phyloP scores from a whole-genome alignment of 305 asterid genomes.

The Fraxinus dipetala region DNA sequence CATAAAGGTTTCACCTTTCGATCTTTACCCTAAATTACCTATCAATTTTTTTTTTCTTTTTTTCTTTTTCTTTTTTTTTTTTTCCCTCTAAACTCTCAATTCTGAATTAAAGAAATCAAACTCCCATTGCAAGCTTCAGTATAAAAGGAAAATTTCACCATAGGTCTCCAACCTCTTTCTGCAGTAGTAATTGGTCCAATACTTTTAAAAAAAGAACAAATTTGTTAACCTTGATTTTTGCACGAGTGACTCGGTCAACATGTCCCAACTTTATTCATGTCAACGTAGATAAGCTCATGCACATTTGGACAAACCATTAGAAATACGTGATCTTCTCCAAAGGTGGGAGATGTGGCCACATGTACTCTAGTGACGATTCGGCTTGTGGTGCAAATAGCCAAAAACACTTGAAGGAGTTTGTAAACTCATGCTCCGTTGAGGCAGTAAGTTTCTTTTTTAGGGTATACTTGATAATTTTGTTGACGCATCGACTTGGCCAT shows the following conservation, averaged over 20 bases:
- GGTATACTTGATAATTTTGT: background rate
- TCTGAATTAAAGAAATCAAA: background rate
- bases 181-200: background rate
- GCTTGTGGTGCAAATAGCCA: background rate
- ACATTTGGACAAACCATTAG: background rate
- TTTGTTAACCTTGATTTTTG: background rate
- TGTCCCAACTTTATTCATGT: background rate
- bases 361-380: background rate
- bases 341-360: background rate
- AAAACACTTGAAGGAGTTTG: background rate
- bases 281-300: background rate
- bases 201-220: background rate
- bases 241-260: background rate
- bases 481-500: background rate
- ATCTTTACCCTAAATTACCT: background rate
- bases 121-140: background rate
- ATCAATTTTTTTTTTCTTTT: background rate
- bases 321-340: background rate
- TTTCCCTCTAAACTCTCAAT: background rate
- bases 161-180: background rate
- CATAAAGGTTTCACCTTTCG: background rate
- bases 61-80: no score
- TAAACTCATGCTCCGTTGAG: background rate
- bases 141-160: background rate
- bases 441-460: background rate